These are phyloP conservation scores for Casaregolazyma suthepensis DNA, from an alignment of 1,139 yeast species.

Conservation along the genomic window DNA sequence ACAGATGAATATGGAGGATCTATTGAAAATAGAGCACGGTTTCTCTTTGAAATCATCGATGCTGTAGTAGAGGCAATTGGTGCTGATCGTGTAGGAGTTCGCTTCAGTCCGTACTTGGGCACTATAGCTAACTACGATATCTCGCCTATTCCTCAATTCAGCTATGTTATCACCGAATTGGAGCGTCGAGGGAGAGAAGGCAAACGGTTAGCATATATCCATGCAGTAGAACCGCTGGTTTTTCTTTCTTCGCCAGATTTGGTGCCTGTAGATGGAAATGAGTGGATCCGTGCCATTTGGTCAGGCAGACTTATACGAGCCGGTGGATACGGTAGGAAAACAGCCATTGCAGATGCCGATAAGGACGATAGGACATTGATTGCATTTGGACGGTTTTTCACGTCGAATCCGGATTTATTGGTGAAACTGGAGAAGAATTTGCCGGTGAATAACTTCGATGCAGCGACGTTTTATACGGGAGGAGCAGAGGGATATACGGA, in stretches of 20 bases:
- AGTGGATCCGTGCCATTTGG: conserved; percentile 30
- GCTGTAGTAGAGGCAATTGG: conserved; percentile 48
- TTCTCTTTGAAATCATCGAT: conserved; percentile 51
- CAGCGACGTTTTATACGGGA: conserved; percentile 33
- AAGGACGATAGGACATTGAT: conserved; percentile 37
- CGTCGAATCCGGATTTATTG: conserved; percentile 38
- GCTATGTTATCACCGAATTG: conserved; percentile 29
- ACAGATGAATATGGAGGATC: conserved; percentile 66
- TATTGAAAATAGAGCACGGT: conserved; percentile 57
- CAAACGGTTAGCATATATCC: conserved; percentile 42
- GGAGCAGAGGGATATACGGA: conserved; percentile 32
- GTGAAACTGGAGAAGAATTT: conserved; percentile 8
- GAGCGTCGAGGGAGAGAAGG: conserved; percentile 27
- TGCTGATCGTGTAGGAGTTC: conserved; percentile 45
- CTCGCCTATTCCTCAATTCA: conserved; percentile 26
- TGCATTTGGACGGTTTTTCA: conserved; percentile 43
- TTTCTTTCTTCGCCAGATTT: conserved; percentile 13
- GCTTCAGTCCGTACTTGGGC: conserved; percentile 54
- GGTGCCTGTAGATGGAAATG: conserved; percentile 7
- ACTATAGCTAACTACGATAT: conserved; percentile 28
- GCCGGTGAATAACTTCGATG: conserved; percentile 29
- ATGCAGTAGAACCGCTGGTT: conserved; percentile 45
- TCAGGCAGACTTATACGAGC: conserved; percentile 37
- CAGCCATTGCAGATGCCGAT: conserved; percentile 26
- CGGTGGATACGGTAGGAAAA: conserved; percentile 34